Evolutionary conservation across 768 basidiomycete genomes (phyloP).

Genomic region (Amanita polypyramis): DNA sequence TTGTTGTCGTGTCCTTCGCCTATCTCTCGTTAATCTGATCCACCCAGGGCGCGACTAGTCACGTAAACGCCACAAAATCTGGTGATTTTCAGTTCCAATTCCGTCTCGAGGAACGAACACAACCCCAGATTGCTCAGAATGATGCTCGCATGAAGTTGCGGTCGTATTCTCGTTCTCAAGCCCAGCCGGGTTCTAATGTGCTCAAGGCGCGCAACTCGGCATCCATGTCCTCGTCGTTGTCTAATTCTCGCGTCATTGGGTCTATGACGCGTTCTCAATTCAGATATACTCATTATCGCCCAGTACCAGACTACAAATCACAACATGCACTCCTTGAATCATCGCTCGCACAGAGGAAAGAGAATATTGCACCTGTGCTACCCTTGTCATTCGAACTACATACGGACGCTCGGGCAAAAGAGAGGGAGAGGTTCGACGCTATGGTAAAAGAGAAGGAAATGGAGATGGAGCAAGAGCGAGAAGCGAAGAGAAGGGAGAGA

Average conservation of each 20-base stretch:
- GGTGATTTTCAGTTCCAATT: constrained; percentile 43
- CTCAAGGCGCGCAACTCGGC: neutral
- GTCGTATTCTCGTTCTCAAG: neutral
- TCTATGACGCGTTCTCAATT: constrained; percentile 4
- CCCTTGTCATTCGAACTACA: constrained; percentile 36
- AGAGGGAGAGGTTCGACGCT: constrained; percentile 56
- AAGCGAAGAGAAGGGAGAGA: constrained; percentile 33
- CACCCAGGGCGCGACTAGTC: constrained; percentile 10
- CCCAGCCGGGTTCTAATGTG: neutral
- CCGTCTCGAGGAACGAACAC: constrained; percentile 30
- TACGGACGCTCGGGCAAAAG: constrained; percentile 47
- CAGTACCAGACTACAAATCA: constrained; percentile 44
- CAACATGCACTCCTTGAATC: constrained; percentile 42
- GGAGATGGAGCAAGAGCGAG: constrained; percentile 36
- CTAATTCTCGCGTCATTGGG: neutral
- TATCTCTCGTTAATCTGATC: constrained; percentile 7
- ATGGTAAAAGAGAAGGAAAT: constrained; percentile 44
- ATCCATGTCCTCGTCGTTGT: neutral
- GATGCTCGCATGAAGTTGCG: neutral
- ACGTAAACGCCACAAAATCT: constrained; percentile 31
- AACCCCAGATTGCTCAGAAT: constrained; percentile 28
- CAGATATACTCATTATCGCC: constrained; percentile 11
- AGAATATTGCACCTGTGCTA: constrained; percentile 35
- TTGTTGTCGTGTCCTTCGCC: neutral
- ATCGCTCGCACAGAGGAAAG: constrained; percentile 30